A percentile compares a stretch with the other conserved stretches of the same genome.
Evolutionary conservation across 2,329 filamentous ascomycete genomes (phyloP).

Genomic region (Claviceps monticola): DNA sequence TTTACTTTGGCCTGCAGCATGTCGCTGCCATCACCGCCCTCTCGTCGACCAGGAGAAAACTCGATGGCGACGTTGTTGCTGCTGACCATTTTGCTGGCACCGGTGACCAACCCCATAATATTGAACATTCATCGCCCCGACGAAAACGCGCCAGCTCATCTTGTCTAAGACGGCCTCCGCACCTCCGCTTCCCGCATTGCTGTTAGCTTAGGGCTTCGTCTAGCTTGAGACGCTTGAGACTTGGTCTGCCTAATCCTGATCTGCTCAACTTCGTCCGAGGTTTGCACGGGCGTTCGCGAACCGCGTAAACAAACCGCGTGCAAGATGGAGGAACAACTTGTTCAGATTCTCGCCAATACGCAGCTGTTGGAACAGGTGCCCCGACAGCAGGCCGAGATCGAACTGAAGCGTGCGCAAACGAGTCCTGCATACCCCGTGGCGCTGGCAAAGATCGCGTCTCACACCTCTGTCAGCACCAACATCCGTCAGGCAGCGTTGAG

Average conservation of each 20-base stretch:
- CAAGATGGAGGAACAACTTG: slow-evolving; percentile 82
- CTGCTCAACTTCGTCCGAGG: neutral
- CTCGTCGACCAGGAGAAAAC: too few species aligned
- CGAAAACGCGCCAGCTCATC: too few species aligned
- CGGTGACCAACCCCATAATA: too few species aligned
- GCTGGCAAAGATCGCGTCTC: slow-evolving; percentile 67
- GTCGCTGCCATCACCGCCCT: too few species aligned
- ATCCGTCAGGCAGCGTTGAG: slow-evolving; percentile 76
- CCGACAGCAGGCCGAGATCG: slow-evolving; percentile 75
- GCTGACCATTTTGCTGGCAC: too few species aligned
- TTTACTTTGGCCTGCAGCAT: too few species aligned
- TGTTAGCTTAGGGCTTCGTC: neutral
- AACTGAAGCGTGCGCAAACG: slow-evolving; percentile 57
- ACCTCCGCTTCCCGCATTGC: neutral
- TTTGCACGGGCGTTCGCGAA: neutral
- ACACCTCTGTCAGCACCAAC: slow-evolving; percentile 56
- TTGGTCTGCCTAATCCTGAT: neutral
- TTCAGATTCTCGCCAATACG: slow-evolving; percentile 75
- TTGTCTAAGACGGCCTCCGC: neutral
- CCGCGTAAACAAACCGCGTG: slow-evolving; percentile 3
- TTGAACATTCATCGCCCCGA: too few species aligned
- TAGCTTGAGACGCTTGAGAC: neutral
- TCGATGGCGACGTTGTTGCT: too few species aligned
- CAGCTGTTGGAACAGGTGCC: slow-evolving; percentile 63
- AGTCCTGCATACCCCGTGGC: slow-evolving; percentile 63